These are phyloP conservation scores for Eucalyptus cloeziana DNA, from an alignment of 345 rosid genomes.

Conservation along the genomic window DNA sequence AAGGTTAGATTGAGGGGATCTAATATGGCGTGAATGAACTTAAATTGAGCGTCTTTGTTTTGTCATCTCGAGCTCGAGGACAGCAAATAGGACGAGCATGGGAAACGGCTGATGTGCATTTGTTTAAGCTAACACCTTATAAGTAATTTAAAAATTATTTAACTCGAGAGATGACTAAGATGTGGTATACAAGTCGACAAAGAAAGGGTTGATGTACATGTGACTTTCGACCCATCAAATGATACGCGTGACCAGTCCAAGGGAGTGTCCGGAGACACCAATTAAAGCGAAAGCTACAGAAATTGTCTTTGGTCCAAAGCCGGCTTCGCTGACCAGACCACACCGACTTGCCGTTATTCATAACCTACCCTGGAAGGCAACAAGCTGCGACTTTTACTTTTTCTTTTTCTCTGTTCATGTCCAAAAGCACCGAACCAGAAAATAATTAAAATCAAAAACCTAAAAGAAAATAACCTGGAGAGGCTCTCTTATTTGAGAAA, in stretches of 20 bases:
- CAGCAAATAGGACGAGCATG: background rate
- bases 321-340: background rate
- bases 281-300: background rate
- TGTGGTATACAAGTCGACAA: background rate
- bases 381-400: background rate
- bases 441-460: background rate
- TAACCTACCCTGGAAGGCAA: background rate
- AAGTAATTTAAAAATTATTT: background rate
- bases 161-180: background rate
- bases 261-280: background rate
- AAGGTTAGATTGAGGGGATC: background rate
- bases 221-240: background rate
- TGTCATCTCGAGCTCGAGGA: background rate
- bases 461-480: background rate
- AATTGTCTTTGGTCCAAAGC: background rate
- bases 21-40: background rate
- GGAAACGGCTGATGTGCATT: background rate
- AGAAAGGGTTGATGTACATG: background rate
- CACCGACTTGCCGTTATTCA: background rate
- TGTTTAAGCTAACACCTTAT: background rate
- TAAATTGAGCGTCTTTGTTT: background rate
- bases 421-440: background rate
- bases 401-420: background rate
- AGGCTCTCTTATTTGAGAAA: background rate
- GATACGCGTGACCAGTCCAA: background rate